phyloP scores from a whole-genome alignment of 495 filamentous ascomycete species.

The Penicillium alfredii region DNA sequence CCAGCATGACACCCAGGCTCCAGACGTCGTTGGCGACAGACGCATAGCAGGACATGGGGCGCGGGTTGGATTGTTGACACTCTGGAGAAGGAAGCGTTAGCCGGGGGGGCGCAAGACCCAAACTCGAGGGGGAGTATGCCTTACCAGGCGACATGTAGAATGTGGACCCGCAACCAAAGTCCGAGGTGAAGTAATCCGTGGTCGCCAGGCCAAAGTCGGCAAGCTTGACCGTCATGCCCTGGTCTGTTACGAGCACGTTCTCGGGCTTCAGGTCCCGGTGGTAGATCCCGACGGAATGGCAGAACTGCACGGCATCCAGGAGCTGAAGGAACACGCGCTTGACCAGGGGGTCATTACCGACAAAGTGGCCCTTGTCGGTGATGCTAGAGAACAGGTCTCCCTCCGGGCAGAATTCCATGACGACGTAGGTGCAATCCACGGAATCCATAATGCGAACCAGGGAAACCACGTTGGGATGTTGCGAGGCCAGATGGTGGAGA shows the following conservation, averaged over 20 bases:
- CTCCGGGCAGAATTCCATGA: slow-evolving; percentile 96
- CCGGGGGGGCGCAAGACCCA: slow-evolving; percentile 4
- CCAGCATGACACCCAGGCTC: slow-evolving; percentile 94
- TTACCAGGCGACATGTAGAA: slow-evolving; percentile 99
- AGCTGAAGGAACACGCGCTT: slow-evolving; percentile 90
- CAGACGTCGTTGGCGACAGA: slow-evolving; percentile 96
- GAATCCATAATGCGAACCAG: slow-evolving; percentile 91
- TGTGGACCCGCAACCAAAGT: slow-evolving; percentile 96
- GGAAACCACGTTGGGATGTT: slow-evolving; percentile 89
- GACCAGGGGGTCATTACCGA: slow-evolving; percentile 86
- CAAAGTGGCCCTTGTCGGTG: slow-evolving; percentile 87
- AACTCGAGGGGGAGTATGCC: slow-evolving; percentile 12
- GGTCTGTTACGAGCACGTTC: slow-evolving; percentile 89
- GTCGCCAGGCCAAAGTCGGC: slow-evolving; percentile 97
- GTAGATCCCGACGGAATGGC: slow-evolving; percentile 91
- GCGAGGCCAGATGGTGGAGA: slow-evolving; percentile 80
- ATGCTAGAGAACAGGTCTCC: slow-evolving; percentile 97
- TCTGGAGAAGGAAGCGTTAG: slow-evolving; percentile 47
- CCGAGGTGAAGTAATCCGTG: slow-evolving; percentile 71
- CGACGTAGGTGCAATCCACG: slow-evolving; percentile 89
- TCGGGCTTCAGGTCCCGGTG: slow-evolving; percentile 97
- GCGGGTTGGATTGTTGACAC: slow-evolving; percentile 82
- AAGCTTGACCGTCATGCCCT: slow-evolving; percentile 84
- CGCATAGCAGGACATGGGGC: slow-evolving; percentile 73
- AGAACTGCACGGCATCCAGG: slow-evolving; percentile 93